Evolutionary conservation across 2,329 filamentous ascomycete species (phyloP).

Genomic region (Immersiporthe knoxdaviesiana): DNA sequence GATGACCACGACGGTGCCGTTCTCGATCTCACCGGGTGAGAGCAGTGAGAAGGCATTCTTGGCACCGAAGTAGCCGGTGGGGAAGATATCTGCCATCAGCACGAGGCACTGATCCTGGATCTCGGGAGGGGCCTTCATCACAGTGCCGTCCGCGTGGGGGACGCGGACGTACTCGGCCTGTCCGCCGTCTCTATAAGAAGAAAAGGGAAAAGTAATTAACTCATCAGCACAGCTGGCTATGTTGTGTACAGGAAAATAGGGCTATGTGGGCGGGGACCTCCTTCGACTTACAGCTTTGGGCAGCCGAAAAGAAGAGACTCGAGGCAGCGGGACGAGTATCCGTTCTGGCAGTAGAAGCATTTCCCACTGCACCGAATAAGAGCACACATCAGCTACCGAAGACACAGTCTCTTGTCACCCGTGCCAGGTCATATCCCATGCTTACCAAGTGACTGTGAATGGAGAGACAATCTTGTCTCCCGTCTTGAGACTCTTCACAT

Average conservation of each 20-base stretch:
- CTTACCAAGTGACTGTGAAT: constrained; percentile 79
- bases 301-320: constrained; percentile 73
- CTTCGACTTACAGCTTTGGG: constrained; percentile 47
- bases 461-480: constrained; percentile 83
- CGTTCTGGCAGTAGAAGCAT: constrained; percentile 84
- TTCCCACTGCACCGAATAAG: constrained; percentile 52
- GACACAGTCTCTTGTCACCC: neutral
- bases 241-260: too few species aligned
- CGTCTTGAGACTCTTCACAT: constrained; percentile 68
- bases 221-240: neutral
- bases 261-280: too few species aligned
- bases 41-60: constrained; percentile 70
- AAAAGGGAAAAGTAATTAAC: neutral
- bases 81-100: constrained; percentile 86
- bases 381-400: neutral
- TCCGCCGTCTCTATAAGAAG: constrained; percentile 65
- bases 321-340: constrained; percentile 76
- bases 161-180: constrained; percentile 85
- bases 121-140: constrained; percentile 71
- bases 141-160: constrained; percentile 78
- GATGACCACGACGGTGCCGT: constrained; percentile 76
- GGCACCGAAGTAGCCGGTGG: constrained; percentile 82
- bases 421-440: constrained; percentile 16
- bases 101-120: constrained; percentile 77
- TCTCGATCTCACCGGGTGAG: constrained; percentile 56